Percentiles rank a stretch among this genome's conserved stretches.
These are phyloP conservation scores for Juglanconis sp. DNA, from an alignment of 2,329 filamentous ascomycete species.

Conservation along the genomic window DNA sequence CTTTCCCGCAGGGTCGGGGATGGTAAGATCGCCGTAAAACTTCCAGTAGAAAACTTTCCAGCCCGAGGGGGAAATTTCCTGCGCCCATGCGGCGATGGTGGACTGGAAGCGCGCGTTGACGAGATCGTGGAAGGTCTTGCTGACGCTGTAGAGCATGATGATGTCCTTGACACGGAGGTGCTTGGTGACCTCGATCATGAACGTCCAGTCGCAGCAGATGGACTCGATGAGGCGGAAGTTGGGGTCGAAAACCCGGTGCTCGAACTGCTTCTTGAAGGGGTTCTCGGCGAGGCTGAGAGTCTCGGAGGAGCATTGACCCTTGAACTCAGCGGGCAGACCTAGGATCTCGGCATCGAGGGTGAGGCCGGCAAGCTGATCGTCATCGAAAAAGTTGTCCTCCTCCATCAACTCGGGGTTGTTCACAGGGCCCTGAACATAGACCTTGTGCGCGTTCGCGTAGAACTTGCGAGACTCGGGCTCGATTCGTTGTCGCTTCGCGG, in stretches of 20 bases:
- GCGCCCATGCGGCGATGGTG: conserved; percentile 54
- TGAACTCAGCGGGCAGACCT: conserved; percentile 3
- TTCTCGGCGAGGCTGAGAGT: background rate
- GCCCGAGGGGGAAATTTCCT: conserved; percentile 51
- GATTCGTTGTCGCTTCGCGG: conserved; percentile 11
- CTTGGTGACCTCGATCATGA: conserved; percentile 53
- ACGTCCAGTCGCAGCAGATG: conserved; percentile 43
- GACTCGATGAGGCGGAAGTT: conserved; percentile 41
- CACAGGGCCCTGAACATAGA: conserved; percentile 11
- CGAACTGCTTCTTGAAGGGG: background rate
- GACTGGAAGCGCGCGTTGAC: conserved; percentile 58
- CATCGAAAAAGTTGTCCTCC: background rate
- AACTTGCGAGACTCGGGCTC: background rate
- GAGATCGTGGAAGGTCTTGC: conserved; percentile 58
- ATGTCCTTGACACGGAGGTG: conserved; percentile 55
- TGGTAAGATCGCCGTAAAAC: conserved; percentile 54
- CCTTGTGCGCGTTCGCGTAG: conserved; percentile 8
- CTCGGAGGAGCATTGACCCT: conserved; percentile 3
- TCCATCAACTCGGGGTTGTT: background rate
- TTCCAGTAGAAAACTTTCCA: conserved; percentile 58
- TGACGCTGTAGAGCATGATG: conserved; percentile 62
- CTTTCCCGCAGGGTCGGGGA: conserved; percentile 55
- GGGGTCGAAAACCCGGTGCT: background rate
- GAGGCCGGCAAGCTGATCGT: background rate
- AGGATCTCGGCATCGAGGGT: conserved; percentile 12